Base-by-base conservation (phyloP, 2,329 filamentous ascomycete species). In the Cercospora sp. region DNA sequence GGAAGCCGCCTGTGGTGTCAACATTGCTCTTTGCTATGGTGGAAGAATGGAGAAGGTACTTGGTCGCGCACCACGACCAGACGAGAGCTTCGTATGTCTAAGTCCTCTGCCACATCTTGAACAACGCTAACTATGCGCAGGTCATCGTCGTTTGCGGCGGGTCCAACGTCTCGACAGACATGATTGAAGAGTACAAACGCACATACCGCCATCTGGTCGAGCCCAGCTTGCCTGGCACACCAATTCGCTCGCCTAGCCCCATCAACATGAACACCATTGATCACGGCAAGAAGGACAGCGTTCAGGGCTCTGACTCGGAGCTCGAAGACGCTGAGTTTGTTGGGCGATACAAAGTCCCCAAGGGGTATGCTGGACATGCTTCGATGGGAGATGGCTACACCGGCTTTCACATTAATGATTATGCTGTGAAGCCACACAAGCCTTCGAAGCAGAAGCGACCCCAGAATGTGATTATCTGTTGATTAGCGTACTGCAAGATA, bases 1-100 rank as follows among this genome's bases (percentile, higher is more conserved):
- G 3, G 94, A 98, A 82, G 83, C 90, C 51, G 89, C 93, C 0
- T 97, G 94, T 77, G 94, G 94, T 0, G 93, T 94, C 84, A 91
- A 90, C 63, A 80, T 97, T 9, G 92, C 90, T 1, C 78, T 88
- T 3, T 89, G 85, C 68, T 93, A 92, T 75, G 87, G 87, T 40
- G 87, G 86, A 0, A 79, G 86, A 45, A 77, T 96, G 75, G 85
- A 89, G 75, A 83, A 84, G 73, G 80, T 78, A 1, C 73, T 88
- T 9, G 80, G 93, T 0, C 87, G 90, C 33, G 28, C 40, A 5
- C 85, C 92, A 70, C 89, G 86, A 79, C 82, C 83, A 0, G 81
- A 86, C 66, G 90, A 88, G 77, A 92, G 91, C 71, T 86, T 97
- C 9, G 93, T 64, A 59, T 10, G 62, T 64, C 36, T 18, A 18